Evolutionary conservation across 2,329 filamentous ascomycete genomes (phyloP).

Genomic region (Penicillium palitans): DNA sequence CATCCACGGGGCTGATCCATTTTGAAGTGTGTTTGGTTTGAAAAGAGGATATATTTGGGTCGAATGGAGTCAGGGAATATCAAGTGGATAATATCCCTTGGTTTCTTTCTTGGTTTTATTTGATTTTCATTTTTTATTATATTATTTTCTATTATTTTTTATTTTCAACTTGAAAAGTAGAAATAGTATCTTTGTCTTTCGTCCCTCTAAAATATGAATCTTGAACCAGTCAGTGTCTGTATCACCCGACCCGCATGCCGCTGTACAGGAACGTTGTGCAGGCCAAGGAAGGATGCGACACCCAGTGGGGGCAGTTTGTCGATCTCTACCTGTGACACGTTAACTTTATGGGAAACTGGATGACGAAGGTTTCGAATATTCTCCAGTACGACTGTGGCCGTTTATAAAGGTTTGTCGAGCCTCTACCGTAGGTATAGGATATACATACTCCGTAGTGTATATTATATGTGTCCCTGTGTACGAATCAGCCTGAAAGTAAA

Average conservation of each 20-base stretch:
- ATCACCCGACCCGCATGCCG: slow-evolving; percentile 25
- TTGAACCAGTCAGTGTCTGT: slow-evolving; percentile 12
- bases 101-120: too few species aligned
- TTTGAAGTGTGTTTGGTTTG: slow-evolving; percentile 7
- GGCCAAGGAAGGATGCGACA: slow-evolving; percentile 16
- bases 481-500: not conserved
- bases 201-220: not conserved
- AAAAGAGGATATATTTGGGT: slow-evolving; percentile 3
- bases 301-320: slow-evolving; percentile 18
- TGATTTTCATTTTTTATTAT: not conserved
- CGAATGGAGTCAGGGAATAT: slow-evolving; percentile 19
- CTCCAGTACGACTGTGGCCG: not conserved
- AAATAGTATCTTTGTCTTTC: not conserved
- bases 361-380: not conserved
- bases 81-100: slow-evolving; percentile 14
- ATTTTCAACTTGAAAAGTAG: not conserved
- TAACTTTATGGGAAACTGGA: not conserved
- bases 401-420: not conserved
- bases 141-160: not conserved
- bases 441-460: too few species aligned
- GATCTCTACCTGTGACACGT: slow-evolving; percentile 18
- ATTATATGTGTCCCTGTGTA: not conserved
- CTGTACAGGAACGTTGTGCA: slow-evolving; percentile 21
- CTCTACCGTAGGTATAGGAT: not conserved
- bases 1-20: slow-evolving; percentile 7